These are phyloP conservation scores for Hypoxylon crocopeplum DNA, from an alignment of 495 filamentous ascomycete species.

Conservation along the genomic window DNA sequence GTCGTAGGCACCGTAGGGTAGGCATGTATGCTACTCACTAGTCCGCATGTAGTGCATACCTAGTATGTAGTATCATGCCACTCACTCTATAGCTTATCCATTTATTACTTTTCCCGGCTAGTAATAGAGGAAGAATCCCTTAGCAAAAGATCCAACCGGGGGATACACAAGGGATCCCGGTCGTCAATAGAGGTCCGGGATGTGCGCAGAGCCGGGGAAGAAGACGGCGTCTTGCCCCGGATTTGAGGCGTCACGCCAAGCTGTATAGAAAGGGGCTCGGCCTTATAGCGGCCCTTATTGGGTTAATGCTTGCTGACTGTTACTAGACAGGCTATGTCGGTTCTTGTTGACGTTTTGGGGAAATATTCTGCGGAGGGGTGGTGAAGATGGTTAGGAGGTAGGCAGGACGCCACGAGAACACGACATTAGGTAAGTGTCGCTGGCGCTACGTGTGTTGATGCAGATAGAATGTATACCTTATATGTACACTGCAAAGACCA, in stretches of 20 bases:
- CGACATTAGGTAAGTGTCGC: neutral
- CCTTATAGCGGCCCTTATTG: conserved; percentile 13
- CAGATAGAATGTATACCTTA: too few species aligned
- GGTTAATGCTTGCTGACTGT: neutral
- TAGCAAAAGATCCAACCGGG: conserved; percentile 7
- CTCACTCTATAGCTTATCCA: too few species aligned
- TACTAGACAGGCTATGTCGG: neutral
- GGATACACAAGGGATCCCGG: conserved; percentile 5
- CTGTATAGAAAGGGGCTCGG: neutral
- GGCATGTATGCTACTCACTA: too few species aligned
- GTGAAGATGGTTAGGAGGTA: too few species aligned
- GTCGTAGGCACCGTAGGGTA: too few species aligned
- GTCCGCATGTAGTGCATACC: too few species aligned
- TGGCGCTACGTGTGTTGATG: too few species aligned
- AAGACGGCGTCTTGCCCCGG: conserved; percentile 20
- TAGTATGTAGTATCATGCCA: too few species aligned
- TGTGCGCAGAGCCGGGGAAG: conserved; percentile 10
- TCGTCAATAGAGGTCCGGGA: neutral
- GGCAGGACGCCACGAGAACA: neutral
- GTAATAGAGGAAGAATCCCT: conserved; percentile 5
- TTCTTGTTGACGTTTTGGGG: neutral
- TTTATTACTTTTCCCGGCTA: neutral
- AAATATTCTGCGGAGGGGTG: neutral
- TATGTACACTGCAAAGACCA: conserved; percentile 1
- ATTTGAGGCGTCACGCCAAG: conserved; percentile 16